Evolutionary conservation across 257 asterid species (phyloP).

Genomic region (Solanum chmielewskii): DNA sequence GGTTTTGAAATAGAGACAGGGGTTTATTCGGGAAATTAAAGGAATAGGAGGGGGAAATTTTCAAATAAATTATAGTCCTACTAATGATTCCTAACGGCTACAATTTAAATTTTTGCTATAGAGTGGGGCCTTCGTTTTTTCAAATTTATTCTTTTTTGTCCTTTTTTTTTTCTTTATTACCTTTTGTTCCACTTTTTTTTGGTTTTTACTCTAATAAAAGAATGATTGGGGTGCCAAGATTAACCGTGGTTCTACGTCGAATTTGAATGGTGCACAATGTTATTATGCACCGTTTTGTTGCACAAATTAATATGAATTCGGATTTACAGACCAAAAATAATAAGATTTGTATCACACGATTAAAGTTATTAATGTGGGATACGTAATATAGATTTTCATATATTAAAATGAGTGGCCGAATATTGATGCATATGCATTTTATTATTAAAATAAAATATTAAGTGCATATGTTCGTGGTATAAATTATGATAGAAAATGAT

Average conservation of each 20-base stretch:
- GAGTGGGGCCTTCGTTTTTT: slow-evolving; percentile 7
- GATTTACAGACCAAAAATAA: not conserved
- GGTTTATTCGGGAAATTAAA: slow-evolving; percentile 5
- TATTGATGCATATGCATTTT: too few species aligned
- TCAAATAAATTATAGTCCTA: not conserved
- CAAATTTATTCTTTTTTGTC: not conserved
- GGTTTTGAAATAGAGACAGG: slow-evolving; percentile 24
- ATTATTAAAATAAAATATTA: too few species aligned
- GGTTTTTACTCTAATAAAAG: not conserved
- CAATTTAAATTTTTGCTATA: slow-evolving; percentile 16
- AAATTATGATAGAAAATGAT: too few species aligned
- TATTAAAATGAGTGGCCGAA: too few species aligned
- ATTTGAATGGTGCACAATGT: not conserved
- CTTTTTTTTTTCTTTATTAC: not conserved
- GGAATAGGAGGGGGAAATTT: slow-evolving; percentile 1
- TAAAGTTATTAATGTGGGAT: too few species aligned
- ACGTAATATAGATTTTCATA: not conserved
- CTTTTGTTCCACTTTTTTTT: not conserved
- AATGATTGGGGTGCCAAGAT: not conserved
- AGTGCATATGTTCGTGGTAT: too few species aligned
- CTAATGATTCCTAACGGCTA: slow-evolving; percentile 36
- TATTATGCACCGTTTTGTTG: not conserved
- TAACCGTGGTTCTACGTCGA: not conserved
- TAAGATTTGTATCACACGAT: not conserved
- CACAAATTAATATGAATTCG: not conserved